phyloP scores from a whole-genome alignment of 75 land plant genomes.

The Ceratopteris richardii region DNA sequence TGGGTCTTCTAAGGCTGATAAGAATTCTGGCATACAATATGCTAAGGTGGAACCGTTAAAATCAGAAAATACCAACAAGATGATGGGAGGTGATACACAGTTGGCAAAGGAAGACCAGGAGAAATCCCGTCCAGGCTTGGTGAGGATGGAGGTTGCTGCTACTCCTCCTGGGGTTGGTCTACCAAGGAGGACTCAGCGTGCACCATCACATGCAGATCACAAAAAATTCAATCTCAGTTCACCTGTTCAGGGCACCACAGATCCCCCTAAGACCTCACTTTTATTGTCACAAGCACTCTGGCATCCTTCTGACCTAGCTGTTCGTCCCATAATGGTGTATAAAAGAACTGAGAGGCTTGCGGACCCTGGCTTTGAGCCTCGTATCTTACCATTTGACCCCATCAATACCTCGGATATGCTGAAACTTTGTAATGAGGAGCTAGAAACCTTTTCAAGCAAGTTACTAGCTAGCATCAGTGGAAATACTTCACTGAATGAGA shows the following conservation, averaged over 20 bases:
- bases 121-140: conserved; percentile 3
- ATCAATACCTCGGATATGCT: conserved; percentile 52
- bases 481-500: conserved; percentile 42
- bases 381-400: conserved; percentile 66
- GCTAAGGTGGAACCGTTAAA: neutral
- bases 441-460: conserved; percentile 39
- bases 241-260: conserved; percentile 21
- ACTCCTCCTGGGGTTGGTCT: conserved; percentile 62
- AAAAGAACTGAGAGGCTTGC: conserved; percentile 61
- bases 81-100: neutral
- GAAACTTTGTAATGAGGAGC: conserved; percentile 56
- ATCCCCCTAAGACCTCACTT: conserved; percentile 36
- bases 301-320: conserved; percentile 93
- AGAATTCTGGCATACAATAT: neutral
- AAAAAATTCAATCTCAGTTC: conserved; percentile 25
- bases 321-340: conserved; percentile 85
- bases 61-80: neutral
- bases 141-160: conserved; percentile 39
- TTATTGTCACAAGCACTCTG: conserved; percentile 59
- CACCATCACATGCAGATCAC: conserved; percentile 11
- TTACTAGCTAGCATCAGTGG: conserved; percentile 50
- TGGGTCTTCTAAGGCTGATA: conserved; percentile 11
- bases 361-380: conserved; percentile 34
- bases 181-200: conserved; percentile 43
- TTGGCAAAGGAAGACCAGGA: conserved; percentile 2